A percentile compares a stretch with the other conserved stretches of the same genome.
These are phyloP conservation scores for Clathrus columnatus DNA, from an alignment of 768 basidiomycete genomes.

Conservation along the genomic window DNA sequence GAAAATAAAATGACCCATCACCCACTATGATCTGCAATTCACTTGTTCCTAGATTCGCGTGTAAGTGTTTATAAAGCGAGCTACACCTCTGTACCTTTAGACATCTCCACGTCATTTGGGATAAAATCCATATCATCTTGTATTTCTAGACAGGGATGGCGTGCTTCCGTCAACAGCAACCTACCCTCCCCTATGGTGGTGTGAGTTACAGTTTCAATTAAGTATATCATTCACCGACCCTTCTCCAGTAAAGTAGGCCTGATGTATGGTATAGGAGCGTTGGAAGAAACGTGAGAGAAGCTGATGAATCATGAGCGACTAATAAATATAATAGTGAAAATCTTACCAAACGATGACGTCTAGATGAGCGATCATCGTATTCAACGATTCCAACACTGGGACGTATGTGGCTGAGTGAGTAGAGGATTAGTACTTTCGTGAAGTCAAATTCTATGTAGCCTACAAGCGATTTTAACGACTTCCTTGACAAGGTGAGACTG, in stretches of 20 bases:
- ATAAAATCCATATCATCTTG: slow-evolving; percentile 96
- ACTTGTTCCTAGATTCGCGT: slow-evolving; percentile 46
- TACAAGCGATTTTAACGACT: slow-evolving; percentile 87
- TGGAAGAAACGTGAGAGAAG: slow-evolving; percentile 85
- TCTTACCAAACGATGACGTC: slow-evolving; percentile 83
- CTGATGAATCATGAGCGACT: slow-evolving; percentile 30
- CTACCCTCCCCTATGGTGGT: slow-evolving; percentile 58
- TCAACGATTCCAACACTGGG: slow-evolving; percentile 76
- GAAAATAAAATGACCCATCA: background rate
- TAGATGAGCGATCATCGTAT: slow-evolving; percentile 77
- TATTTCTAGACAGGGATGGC: slow-evolving; percentile 94
- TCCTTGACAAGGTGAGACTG: slow-evolving; percentile 85
- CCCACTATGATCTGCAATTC: slow-evolving; percentile 95
- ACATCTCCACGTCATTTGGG: slow-evolving; percentile 91
- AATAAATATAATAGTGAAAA: background rate
- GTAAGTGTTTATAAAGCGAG: background rate
- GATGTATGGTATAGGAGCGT: slow-evolving; percentile 80
- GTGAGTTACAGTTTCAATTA: background rate
- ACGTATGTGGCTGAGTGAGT: slow-evolving; percentile 73
- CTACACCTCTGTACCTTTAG: slow-evolving; percentile 48
- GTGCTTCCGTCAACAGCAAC: slow-evolving; percentile 72
- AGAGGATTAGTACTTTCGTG: background rate
- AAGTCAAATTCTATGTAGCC: slow-evolving; percentile 18
- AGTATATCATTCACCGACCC: slow-evolving; percentile 35
- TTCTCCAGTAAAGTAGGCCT: slow-evolving; percentile 75